Evolutionary conservation across 2,329 filamentous ascomycete species (phyloP), one percentile per base, ranked within the genome.

Genomic region (Cytospora leucostoma): DNA sequence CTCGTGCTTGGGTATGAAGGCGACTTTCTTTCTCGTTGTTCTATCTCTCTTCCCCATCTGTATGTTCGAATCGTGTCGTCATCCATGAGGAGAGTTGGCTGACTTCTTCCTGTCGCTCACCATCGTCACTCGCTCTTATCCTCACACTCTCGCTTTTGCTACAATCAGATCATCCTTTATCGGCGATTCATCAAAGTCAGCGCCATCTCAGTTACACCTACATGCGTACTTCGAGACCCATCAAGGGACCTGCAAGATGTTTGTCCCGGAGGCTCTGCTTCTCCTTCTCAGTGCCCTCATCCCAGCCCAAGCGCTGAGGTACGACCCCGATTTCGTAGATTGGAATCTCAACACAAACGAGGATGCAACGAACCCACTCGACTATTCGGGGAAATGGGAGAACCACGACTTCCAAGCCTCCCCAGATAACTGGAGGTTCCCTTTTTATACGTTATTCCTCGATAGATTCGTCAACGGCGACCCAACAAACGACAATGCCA

Each of bases 381-480:
- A 87, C 33, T 87, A 87, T 68, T 80, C 75, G 68, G 80, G 83
- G 61, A 74, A 78, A 74, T 83, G 83, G 81, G 72, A 75, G 2
- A 75, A 80, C 59, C 84, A 85, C 68, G 73, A 72, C 7, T 86
- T 81, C 67, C 73, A 76, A 32, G 77, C 80, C 0, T 86, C 84
- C 17, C 84, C 84, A 0, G 74, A 78, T 1, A 86, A 84, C 67
- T 87, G 84, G 84, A 77, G 85, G 21, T 82, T 89, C 64, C 87
- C 87, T 0, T 84, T 88, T 69, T 89, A 89, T 71, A 87, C 84
- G 10, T 75, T 89, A 52, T 88, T 88, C 70, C 73, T 88, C 10
- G 86, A 89, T 71, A 77, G 84, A 63, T 89, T 83, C 68, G 84
- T 87, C 49, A 88, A 89, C 68, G 86, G 86, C 21, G 82, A 89